Percentiles rank a stretch among this genome's conserved stretches.
Evolutionary conservation across 495 filamentous ascomycete genomes (phyloP).

Genomic region (Entonaema liquescens): DNA sequence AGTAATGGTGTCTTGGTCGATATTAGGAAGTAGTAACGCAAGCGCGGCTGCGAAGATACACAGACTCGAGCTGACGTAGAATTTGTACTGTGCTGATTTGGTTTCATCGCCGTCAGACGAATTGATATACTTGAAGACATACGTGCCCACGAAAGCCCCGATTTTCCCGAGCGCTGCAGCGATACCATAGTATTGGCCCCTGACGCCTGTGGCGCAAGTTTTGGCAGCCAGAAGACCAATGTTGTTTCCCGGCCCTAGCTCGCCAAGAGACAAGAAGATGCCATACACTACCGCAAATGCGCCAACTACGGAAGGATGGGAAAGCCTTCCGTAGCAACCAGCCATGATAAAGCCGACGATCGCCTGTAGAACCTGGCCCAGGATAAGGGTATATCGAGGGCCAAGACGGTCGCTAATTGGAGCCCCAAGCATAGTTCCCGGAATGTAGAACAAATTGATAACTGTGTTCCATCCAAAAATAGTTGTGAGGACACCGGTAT

Average conservation of each 20-base stretch:
- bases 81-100: slow-evolving; percentile 70
- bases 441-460: slow-evolving; percentile 86
- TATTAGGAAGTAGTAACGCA: slow-evolving; percentile 68
- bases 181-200: slow-evolving; percentile 91
- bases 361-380: slow-evolving; percentile 73
- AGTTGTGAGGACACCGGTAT: slow-evolving; percentile 68
- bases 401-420: slow-evolving; percentile 78
- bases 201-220: slow-evolving; percentile 83
- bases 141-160: slow-evolving; percentile 90
- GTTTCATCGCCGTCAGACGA: slow-evolving; percentile 66
- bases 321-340: slow-evolving; percentile 71
- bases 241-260: slow-evolving; percentile 89
- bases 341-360: slow-evolving; percentile 91
- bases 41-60: slow-evolving; percentile 70
- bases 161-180: slow-evolving; percentile 87
- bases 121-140: slow-evolving; percentile 77
- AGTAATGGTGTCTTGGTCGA: slow-evolving; percentile 78
- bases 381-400: slow-evolving; percentile 72
- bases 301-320: slow-evolving; percentile 69
- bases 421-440: slow-evolving; percentile 79
- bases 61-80: slow-evolving; percentile 73
- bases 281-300: slow-evolving; percentile 81
- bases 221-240: slow-evolving; percentile 89
- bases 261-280: slow-evolving; percentile 84
- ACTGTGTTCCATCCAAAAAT: slow-evolving; percentile 87